Percentiles rank a stretch among this genome's conserved stretches.
Conservation (phyloP, 768 basidiomycete genomes). For the Boletus bicolor region DNA sequence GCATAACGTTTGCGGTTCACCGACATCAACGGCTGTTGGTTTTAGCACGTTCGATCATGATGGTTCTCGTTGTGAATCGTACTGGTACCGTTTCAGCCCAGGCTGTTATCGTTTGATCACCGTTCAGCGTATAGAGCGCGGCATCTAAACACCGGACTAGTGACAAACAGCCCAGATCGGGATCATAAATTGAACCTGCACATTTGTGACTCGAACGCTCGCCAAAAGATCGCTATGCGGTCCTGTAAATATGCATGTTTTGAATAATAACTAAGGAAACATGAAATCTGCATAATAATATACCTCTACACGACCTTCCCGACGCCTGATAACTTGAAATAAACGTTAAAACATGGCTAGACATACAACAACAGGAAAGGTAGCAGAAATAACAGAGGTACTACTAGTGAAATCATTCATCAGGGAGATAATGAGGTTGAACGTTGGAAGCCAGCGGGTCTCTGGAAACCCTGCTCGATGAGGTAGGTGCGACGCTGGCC, state of each 20-base stretch:
- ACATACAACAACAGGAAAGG: slow-evolving; percentile 1
- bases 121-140: no score
- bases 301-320: background rate
- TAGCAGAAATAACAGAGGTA: background rate
- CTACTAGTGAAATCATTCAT: background rate
- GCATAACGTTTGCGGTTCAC: no score
- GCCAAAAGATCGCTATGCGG: no score
- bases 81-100: no score
- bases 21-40: no score
- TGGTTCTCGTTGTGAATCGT: no score
- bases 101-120: no score
- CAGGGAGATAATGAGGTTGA: slow-evolving; percentile 9
- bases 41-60: no score
- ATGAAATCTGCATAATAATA: background rate
- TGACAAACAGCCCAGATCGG: background rate
- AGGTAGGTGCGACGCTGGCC: slow-evolving; percentile 25
- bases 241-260: background rate
- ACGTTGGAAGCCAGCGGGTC: slow-evolving; percentile 30
- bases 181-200: background rate
- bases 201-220: no score
- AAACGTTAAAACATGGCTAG: slow-evolving; percentile 5
- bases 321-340: background rate
- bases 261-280: background rate
- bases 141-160: background rate
- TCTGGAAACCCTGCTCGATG: slow-evolving; percentile 24